Base-by-base conservation (phyloP, 495 filamentous ascomycete genomes). In the Sordaria brevicollis region DNA sequence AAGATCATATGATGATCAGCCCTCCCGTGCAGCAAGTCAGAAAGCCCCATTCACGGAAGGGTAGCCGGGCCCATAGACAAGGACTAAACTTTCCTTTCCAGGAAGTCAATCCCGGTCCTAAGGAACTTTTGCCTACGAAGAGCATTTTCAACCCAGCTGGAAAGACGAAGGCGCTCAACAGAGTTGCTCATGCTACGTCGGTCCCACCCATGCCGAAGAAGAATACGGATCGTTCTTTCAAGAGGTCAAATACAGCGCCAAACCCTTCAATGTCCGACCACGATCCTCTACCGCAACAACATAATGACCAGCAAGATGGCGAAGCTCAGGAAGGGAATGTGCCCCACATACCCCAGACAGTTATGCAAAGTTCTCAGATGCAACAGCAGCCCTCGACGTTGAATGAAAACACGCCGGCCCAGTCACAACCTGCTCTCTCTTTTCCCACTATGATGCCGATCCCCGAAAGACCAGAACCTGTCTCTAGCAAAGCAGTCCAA, bases 91-190 rank as follows among this genome's bases (percentile, higher is more conserved):
- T 80, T 19, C 82, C 75, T 67, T 82, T 78, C 67, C 80, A 77
- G 65, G 80, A 76, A 70, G 81, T 71, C 69, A 82, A 71, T 69
- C 85, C 77, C 69, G 80, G 75, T 68, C 82, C 79, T 70, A 83
- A 76, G 67, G 85, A 76, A 71, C 77, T 81, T 66, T 68, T 84
- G 34, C 82, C 82, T 15, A 78, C 77, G n/a, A 83, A 77, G 25
- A 83, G 81, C 68, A 74, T 83, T 19, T 83, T 81, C 72, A 83
- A 83, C 29, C 81, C 76, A 21, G 69, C 72, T 29, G 78, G 75
- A 5, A 76, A 75, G 36, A 68, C 68, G 9, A 77, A 75, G 68
- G 37, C 74, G 2, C 35, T 78, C 38, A 76, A 77, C 65, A 70
- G 75, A 54, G 70, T 68, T 2, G 62, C 70, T 19, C 37, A 68